Evolutionary conservation across 352 stramenopile genomes (phyloP), one percentile per base, ranked within the genome.

Genomic region (Globisporangium nunn): DNA sequence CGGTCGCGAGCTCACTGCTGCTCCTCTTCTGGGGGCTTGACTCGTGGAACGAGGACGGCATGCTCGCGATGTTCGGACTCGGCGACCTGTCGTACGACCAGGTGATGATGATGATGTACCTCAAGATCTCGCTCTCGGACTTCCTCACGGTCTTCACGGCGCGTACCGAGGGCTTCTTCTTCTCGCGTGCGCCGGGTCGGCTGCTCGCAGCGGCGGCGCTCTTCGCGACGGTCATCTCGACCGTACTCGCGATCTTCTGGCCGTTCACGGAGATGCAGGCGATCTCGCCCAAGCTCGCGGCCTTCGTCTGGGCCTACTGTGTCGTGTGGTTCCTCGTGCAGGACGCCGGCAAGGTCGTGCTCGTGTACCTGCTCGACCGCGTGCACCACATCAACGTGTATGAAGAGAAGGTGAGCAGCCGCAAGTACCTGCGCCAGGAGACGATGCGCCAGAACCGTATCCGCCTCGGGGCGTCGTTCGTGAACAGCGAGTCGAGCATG

Each of bases 91-190:
- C 79, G 52, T 97, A 96, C 61, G 74, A 88, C 55, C 79, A 97
- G 71, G 85, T 98, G 50, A 91, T 86, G 61, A 96, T 85, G 63
- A 78, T 95, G 61, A 94, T 98, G 61, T 98, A 98, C 75, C 78
- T 98, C 40, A 96, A 98, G 72, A 83, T 98, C 40, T 96, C 90
- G 33, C 80, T 98, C 11, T 95, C 88, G 2, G 88, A 97, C 61
- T 97, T 97, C 61, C 81, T 98, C 47, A 97, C 93, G 11, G 81
- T 98, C 4, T 97, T 97, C 68, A 87, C 87, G 33, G 84, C 88
- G 18, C 78, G 89, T 52, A 95, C 83, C 3, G 75, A 89, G 4
- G 63, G 68, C 8, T 85, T 94, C 55, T 96, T 97, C 67, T 96
- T 82, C 54, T 75, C 83, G 47, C 71, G 81, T 40, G 67, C 64